Percentiles rank a stretch among this genome's conserved stretches.
Conservation (phyloP, 2,329 filamentous ascomycete genomes). For the Colletotrichum orbiculare region DNA sequence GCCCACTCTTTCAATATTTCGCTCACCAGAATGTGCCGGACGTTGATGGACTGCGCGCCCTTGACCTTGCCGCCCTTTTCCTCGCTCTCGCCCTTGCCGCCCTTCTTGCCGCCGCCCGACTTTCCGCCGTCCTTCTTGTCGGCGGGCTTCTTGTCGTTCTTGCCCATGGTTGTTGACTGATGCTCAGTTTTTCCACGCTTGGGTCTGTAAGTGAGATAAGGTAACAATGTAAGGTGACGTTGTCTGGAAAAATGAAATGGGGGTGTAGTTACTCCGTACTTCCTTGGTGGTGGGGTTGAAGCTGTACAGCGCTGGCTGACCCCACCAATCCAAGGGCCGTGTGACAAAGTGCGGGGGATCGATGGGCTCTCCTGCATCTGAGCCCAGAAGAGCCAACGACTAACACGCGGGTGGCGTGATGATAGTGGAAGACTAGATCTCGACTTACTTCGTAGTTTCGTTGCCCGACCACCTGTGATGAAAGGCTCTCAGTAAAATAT, state of each 20-base stretch:
- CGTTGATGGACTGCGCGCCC: conserved; percentile 76
- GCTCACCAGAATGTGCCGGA: conserved; percentile 75
- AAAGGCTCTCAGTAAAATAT: too few species aligned
- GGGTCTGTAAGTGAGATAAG: too few species aligned
- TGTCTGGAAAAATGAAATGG: conserved; percentile 20
- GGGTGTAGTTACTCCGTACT: neutral
- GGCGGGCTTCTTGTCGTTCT: conserved; percentile 35
- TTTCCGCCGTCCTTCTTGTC: conserved; percentile 49
- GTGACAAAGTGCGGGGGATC: conserved; percentile 22
- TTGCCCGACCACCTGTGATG: too few species aligned
- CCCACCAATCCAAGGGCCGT: conserved; percentile 19
- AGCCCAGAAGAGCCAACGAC: neutral
- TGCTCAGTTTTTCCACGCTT: neutral
- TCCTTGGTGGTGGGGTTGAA: conserved; percentile 15
- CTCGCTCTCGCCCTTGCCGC: conserved; percentile 43
- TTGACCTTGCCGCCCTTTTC: conserved; percentile 59
- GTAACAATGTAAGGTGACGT: neutral
- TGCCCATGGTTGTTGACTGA: conserved; percentile 29
- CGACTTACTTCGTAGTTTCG: neutral
- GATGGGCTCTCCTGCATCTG: neutral
- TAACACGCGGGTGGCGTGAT: neutral
- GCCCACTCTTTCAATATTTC: neutral
- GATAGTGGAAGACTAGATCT: neutral
- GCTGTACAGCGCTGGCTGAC: neutral
- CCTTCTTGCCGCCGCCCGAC: conserved; percentile 49